Conservation (phyloP, 1,284 basidiomycete species). For the Ustilago trichophora region DNA sequence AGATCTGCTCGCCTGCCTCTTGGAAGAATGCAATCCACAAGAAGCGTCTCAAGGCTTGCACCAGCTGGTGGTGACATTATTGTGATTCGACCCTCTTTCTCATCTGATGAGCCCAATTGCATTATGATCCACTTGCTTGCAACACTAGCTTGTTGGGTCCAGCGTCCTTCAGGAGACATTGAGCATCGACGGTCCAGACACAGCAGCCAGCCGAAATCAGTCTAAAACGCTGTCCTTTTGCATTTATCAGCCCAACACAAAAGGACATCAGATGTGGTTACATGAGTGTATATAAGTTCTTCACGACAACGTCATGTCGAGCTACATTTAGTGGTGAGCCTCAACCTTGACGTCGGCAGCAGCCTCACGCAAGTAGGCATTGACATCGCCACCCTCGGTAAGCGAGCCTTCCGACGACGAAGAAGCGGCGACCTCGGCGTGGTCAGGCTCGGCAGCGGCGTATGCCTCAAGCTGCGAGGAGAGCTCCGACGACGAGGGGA, state of each 20-base stretch:
- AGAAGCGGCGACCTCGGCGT: slow-evolving; percentile 46
- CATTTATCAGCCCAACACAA: slow-evolving; percentile 12
- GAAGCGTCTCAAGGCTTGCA: no score
- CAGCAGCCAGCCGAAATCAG: not conserved
- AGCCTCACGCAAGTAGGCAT: slow-evolving; percentile 65
- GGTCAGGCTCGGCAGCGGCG: slow-evolving; percentile 62
- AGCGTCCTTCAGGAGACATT: no score
- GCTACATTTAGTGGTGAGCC: slow-evolving; percentile 59
- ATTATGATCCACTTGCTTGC: no score
- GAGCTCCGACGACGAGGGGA: slow-evolving; percentile 67
- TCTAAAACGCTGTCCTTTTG: slow-evolving; percentile 19
- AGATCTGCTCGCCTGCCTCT: not conserved
- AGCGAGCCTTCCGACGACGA: slow-evolving; percentile 38
- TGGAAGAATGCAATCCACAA: not conserved
- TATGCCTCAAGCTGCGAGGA: slow-evolving; percentile 68
- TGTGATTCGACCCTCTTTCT: slow-evolving; percentile 6
- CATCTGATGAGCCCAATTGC: not conserved
- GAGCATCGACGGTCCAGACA: no score
- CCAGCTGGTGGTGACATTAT: no score
- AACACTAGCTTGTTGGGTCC: no score
- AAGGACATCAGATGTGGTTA: not conserved
- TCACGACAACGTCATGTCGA: no score
- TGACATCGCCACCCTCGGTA: slow-evolving; percentile 63
- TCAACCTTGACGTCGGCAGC: slow-evolving; percentile 62
- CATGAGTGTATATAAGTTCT: slow-evolving; percentile 10